phyloP scores from a whole-genome alignment of 768 basidiomycete species.

The Mycena epipterygia region DNA sequence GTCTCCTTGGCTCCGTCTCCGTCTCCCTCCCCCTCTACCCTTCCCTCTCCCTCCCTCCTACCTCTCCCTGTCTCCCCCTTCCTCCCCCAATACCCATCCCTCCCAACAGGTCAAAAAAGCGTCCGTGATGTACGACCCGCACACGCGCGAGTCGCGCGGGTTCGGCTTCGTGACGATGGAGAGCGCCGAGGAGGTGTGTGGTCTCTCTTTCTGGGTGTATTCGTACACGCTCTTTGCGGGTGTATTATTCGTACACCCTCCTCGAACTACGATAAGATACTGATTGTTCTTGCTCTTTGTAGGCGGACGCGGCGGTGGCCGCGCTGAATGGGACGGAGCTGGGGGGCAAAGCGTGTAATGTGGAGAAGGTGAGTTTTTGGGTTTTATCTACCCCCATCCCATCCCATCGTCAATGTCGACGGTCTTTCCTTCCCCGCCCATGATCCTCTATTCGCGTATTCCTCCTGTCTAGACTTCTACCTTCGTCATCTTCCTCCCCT shows the following conservation, averaged over 20 bases:
- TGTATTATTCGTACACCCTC: too few relatives aligned
- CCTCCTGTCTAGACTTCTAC: too few relatives aligned
- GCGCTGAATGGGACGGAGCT: constrained; percentile 87
- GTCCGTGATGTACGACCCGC: constrained; percentile 80
- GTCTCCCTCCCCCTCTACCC: too few relatives aligned
- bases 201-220: too few relatives aligned
- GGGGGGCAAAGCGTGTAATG: constrained; percentile 87
- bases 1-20: too few relatives aligned
- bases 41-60: background rate
- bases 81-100: background rate
- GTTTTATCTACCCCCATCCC: background rate
- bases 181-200: constrained; percentile 81
- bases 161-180: constrained; percentile 92
- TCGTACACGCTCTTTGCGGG: too few relatives aligned
- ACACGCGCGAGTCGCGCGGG: constrained; percentile 74
- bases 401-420: background rate
- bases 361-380: constrained; percentile 79
- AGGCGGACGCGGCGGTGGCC: constrained; percentile 92
- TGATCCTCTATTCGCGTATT: background rate
- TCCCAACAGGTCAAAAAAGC: constrained; percentile 74
- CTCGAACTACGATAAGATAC: too few relatives aligned
- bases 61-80: background rate
- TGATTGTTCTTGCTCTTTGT: too few relatives aligned
- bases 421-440: background rate
- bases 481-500: too few relatives aligned